These are phyloP conservation scores for Dendrobium nobile DNA, from an alignment of 106 monocot genomes.

Conservation along the genomic window DNA sequence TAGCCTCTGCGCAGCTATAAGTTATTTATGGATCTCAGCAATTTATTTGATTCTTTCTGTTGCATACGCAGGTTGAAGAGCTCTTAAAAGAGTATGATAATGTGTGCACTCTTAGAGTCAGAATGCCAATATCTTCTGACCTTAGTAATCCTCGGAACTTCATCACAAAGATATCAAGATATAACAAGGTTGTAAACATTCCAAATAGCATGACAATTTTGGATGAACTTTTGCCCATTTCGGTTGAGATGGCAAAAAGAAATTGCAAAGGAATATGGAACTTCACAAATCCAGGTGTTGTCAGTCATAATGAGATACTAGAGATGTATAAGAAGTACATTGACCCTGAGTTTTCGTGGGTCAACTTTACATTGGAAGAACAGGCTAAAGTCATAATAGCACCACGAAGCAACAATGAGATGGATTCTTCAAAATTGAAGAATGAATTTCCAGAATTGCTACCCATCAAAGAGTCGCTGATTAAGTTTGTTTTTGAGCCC, in stretches of 20 bases:
- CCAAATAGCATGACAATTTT: constrained; percentile 22
- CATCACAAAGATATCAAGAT: constrained; percentile 17
- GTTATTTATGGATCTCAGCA: background rate
- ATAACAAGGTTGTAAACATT: constrained; percentile 16
- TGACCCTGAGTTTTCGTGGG: background rate
- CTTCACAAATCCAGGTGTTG: constrained; percentile 21
- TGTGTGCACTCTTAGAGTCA: constrained; percentile 23
- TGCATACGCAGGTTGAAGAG: constrained; percentile 26
- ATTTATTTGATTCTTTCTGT: background rate
- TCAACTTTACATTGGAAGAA: constrained; percentile 16
- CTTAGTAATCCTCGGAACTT: constrained; percentile 20
- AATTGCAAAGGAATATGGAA: constrained; percentile 15
- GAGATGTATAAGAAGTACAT: constrained; percentile 17
- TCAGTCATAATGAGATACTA: constrained; percentile 20
- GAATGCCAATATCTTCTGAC: constrained; percentile 22
- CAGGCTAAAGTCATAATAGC: constrained; percentile 20
- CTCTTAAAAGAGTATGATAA: constrained; percentile 47
- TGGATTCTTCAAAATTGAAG: constrained; percentile 18
- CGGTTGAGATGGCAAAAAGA: constrained; percentile 21
- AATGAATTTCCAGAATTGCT: constrained; percentile 16
- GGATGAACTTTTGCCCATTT: constrained; percentile 15
- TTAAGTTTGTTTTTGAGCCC: constrained; percentile 18
- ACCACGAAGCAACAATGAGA: constrained; percentile 14
- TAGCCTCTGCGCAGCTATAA: background rate
- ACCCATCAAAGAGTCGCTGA: constrained; percentile 11